Evolutionary conservation across 345 rosid species (phyloP).

Genomic region (Alliaria petiolata): DNA sequence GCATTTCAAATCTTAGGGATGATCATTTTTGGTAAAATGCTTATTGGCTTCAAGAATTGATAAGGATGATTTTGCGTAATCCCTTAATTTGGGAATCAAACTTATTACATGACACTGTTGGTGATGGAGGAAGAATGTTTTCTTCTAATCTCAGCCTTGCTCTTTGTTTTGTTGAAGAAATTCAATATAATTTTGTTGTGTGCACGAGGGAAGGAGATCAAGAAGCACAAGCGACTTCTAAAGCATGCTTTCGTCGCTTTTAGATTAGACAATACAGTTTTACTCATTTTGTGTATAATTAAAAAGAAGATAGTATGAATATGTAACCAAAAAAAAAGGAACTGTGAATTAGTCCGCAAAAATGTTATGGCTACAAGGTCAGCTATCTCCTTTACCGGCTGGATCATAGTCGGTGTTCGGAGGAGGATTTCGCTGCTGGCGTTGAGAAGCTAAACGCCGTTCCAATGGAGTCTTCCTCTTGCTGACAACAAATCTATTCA

Average conservation of each 20-base stretch:
- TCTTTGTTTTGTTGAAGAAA: background rate
- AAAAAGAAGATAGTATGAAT: background rate
- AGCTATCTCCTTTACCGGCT: constrained; percentile 5
- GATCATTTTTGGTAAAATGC: background rate
- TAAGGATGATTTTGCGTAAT: background rate
- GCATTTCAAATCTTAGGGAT: background rate
- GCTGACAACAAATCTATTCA: constrained; percentile 94
- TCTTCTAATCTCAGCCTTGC: background rate
- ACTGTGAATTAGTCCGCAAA: background rate
- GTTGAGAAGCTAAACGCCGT: constrained; percentile 85
- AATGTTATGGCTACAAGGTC: constrained; percentile 12
- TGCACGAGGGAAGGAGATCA: constrained; percentile 43
- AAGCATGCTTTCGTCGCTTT: constrained; percentile 53
- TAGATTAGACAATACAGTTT: constrained; percentile 40
- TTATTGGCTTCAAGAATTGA: background rate
- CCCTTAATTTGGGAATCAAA: background rate
- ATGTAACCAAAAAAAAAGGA: background rate
- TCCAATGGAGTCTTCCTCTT: constrained; percentile 89
- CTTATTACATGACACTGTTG: background rate
- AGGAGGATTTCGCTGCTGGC: constrained; percentile 60
- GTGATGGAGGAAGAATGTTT: background rate
- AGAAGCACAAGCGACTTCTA: constrained; percentile 47
- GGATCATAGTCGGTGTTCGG: constrained; percentile 52
- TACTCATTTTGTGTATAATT: too few species aligned
- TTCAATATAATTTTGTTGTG: background rate